Evolutionary conservation across 192 early-diverging fungal species (phyloP), one percentile per base, ranked within the genome.

Genomic region (Phlyctochytrium planicorne): DNA sequence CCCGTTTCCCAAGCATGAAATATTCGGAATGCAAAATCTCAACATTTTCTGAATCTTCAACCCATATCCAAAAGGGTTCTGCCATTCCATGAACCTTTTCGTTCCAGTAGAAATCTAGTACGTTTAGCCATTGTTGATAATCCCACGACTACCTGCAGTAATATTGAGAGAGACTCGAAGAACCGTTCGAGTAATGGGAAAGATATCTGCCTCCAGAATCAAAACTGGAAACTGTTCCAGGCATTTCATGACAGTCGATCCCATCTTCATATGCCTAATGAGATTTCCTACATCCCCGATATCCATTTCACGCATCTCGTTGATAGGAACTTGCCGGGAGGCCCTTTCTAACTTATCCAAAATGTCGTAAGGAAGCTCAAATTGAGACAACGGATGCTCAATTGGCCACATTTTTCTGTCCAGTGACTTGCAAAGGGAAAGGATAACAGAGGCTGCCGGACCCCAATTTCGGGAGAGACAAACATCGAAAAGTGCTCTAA

Each of bases 31-130:
- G 92, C 66, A 95, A 86, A 50, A 99, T 91, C 47, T 96, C 93
- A 0, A 84, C 83, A 75, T 92, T 87, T 70, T 95, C 90, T 1
- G 83, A 79, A 65, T 97, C 98, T 67, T 97, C 93, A 3, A 96
- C 93, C 92, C 91, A 97, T 40, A 99, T 91, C 90, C 92, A 97
- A 83, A 93, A 99, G 0, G 93, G 89, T 71, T 98, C 95, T 24
- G 84, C 86, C 20, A 75, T 79, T 35, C 96, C 98, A 65, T 99
- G 97, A 35, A 93, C 83, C n/a, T 85, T 82, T 35, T 97, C 96
- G 70, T 88, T 93, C 96, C 96, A 99, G 3, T 89, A 81, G 79
- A 98, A 99, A 67, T 93, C 93, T 69, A 60, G 3, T 62, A 14
- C 3, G 2, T 12, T 2, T 6, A 12, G 29, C 2, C 40, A 16